These are phyloP conservation scores for Marasmius tenuissimus DNA, from an alignment of 1,284 basidiomycete genomes.

Conservation along the genomic window DNA sequence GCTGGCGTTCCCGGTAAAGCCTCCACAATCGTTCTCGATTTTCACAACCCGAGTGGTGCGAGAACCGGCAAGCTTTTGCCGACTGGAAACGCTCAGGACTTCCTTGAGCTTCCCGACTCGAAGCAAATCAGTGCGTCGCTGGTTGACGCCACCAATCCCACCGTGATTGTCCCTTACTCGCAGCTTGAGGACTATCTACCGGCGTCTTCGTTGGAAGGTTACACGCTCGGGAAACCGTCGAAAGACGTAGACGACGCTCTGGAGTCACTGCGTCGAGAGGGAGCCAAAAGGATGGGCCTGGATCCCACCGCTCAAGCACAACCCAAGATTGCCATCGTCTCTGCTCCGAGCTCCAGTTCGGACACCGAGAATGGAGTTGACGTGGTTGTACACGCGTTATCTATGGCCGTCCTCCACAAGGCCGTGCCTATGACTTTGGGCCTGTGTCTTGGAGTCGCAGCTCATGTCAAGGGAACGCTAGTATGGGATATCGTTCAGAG, in stretches of 20 bases:
- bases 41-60: conserved; percentile 65
- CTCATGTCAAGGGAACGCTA: conserved; percentile 50
- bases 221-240: background rate
- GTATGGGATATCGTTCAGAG: conserved; percentile 44
- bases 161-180: conserved; percentile 57
- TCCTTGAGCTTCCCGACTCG: conserved; percentile 23
- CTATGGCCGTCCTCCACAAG: conserved; percentile 73
- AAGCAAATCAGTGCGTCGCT: conserved; percentile 45
- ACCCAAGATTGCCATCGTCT: conserved; percentile 69
- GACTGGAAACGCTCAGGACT: conserved; percentile 50
- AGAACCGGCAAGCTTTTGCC: conserved; percentile 72
- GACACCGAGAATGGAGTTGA: conserved; percentile 38
- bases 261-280: conserved; percentile 55
- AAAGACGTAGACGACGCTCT: conserved; percentile 29
- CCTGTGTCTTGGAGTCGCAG: conserved; percentile 68
- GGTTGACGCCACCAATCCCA: conserved; percentile 76
- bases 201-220: background rate
- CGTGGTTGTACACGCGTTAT: conserved; percentile 62
- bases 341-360: conserved; percentile 28
- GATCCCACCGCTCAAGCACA: conserved; percentile 62
- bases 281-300: conserved; percentile 64
- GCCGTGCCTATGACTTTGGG: conserved; percentile 77
- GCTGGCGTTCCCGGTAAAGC: conserved; percentile 69
- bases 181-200: conserved; percentile 32
- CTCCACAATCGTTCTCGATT: conserved; percentile 66